Percentiles rank a stretch among this genome's conserved stretches.
Evolutionary conservation across 805 yeast species (phyloP).

Genomic region (Suhomyces xylopsoci): DNA sequence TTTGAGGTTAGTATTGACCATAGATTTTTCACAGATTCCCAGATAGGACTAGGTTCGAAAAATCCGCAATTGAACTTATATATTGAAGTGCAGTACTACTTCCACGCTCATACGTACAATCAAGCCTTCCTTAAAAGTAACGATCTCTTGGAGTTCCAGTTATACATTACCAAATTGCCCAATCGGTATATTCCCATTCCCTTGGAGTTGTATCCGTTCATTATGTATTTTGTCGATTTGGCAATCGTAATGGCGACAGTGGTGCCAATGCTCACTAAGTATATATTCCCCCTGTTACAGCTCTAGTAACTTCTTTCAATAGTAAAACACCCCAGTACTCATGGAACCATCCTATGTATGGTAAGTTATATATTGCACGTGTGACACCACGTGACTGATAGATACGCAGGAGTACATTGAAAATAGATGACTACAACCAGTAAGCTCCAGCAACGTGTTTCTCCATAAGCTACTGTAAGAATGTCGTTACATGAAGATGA

Average conservation of each 20-base stretch:
- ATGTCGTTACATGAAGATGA: constrained; percentile 45
- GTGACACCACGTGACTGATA: not conserved
- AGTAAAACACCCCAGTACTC: not conserved
- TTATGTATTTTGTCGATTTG: constrained; percentile 26
- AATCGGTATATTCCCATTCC: constrained; percentile 29
- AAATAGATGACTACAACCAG: constrained; percentile 5
- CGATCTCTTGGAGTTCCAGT: constrained; percentile 18
- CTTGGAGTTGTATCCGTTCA: constrained; percentile 25
- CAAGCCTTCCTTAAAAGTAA: constrained; percentile 6
- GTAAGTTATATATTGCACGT: not conserved
- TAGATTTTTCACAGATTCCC: constrained; percentile 16
- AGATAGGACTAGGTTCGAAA: not conserved
- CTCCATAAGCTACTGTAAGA: not conserved
- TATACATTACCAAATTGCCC: constrained; percentile 27
- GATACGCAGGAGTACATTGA: not conserved
- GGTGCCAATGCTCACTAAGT: constrained; percentile 5
- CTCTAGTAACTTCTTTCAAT: not conserved
- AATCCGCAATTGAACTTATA: constrained; percentile 12
- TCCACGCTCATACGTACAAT: constrained; percentile 21
- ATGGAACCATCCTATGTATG: not conserved
- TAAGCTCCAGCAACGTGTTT: not conserved
- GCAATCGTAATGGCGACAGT: constrained; percentile 4
- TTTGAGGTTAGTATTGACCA: constrained; percentile 23
- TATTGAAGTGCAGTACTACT: constrained; percentile 18
- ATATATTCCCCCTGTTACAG: not conserved